phyloP scores from a whole-genome alignment of 345 rosid genomes.

The rapeseed (Brassica napus) region DNA sequence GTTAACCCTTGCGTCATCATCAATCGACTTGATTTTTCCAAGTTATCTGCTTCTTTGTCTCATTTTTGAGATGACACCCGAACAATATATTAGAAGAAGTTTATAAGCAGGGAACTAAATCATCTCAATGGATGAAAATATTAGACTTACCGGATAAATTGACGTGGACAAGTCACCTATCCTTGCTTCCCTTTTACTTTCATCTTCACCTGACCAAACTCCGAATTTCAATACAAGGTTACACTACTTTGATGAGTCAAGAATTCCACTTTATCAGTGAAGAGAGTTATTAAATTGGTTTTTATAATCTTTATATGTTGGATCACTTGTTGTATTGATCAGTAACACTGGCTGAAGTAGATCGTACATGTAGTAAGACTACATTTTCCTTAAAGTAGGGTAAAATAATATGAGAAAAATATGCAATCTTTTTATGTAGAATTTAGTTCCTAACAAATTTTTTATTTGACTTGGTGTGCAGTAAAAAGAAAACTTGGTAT shows the following conservation, averaged over 20 bases:
- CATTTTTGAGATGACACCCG: slow-evolving; percentile 25
- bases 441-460: neutral
- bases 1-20: slow-evolving; percentile 29
- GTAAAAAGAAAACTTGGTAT: neutral
- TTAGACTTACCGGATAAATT: slow-evolving; percentile 4
- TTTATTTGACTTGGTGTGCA: neutral
- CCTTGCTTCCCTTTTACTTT: slow-evolving; percentile 41
- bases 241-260: neutral
- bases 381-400: neutral
- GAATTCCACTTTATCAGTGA: slow-evolving; percentile 5
- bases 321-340: slow-evolving; percentile 4
- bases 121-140: slow-evolving; percentile 7
- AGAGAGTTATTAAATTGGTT: neutral
- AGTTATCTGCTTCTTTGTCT: slow-evolving; percentile 29
- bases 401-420: neutral
- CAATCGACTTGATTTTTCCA: slow-evolving; percentile 23
- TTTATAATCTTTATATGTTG: slow-evolving; percentile 1
- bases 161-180: slow-evolving; percentile 42
- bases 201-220: slow-evolving; percentile 39
- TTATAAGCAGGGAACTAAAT: neutral
- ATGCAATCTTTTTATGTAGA: neutral
- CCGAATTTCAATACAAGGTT: slow-evolving; percentile 9
- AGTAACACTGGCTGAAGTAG: slow-evolving; percentile 5
- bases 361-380: neutral
- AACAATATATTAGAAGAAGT: neutral